phyloP scores from a whole-genome alignment of 371 early-diverging fungal species.

The Apophysomyces variabilis region DNA sequence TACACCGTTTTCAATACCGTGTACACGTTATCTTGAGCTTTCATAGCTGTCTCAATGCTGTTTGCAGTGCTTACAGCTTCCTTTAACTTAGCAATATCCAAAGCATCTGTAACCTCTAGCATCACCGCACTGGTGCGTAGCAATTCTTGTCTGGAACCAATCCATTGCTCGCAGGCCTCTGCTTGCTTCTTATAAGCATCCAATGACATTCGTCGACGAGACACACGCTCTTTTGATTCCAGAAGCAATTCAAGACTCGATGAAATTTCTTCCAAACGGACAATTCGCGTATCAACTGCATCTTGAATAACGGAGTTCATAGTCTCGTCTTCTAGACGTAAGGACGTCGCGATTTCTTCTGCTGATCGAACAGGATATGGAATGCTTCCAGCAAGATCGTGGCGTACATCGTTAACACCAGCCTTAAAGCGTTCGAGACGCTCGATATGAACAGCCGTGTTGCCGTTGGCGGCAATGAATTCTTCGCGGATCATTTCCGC shows the following conservation, averaged over 20 bases:
- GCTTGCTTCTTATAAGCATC: slow-evolving; percentile 39
- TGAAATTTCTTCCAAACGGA: slow-evolving; percentile 35
- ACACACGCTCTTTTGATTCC: slow-evolving; percentile 44
- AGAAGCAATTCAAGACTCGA: slow-evolving; percentile 33
- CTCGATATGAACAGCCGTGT: slow-evolving; percentile 19
- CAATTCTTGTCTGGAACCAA: slow-evolving; percentile 23
- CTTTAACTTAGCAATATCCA: slow-evolving; percentile 24
- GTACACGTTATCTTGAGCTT: slow-evolving; percentile 27
- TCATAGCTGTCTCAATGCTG: slow-evolving; percentile 37
- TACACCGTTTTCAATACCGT: slow-evolving; percentile 22
- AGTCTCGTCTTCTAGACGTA: slow-evolving; percentile 36
- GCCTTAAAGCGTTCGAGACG: slow-evolving; percentile 37
- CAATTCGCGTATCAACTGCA: slow-evolving; percentile 31
- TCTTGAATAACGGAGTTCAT: slow-evolving; percentile 43
- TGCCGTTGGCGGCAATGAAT: slow-evolving; percentile 31
- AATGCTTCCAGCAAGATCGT: slow-evolving; percentile 28
- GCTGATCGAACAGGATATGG: slow-evolving; percentile 38
- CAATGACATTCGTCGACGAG: slow-evolving; percentile 37
- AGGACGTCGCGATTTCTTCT: slow-evolving; percentile 1
- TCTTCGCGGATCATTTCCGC: slow-evolving; percentile 52
- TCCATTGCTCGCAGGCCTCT: slow-evolving; percentile 36
- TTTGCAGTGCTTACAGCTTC: slow-evolving; percentile 34
- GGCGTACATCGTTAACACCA: slow-evolving; percentile 37
- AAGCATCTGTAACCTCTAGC: not conserved
- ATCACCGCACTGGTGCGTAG: slow-evolving; percentile 14